These are phyloP conservation scores for Venturiaceae sp. DNA, from an alignment of 2,329 filamentous ascomycete species.

Conservation along the genomic window DNA sequence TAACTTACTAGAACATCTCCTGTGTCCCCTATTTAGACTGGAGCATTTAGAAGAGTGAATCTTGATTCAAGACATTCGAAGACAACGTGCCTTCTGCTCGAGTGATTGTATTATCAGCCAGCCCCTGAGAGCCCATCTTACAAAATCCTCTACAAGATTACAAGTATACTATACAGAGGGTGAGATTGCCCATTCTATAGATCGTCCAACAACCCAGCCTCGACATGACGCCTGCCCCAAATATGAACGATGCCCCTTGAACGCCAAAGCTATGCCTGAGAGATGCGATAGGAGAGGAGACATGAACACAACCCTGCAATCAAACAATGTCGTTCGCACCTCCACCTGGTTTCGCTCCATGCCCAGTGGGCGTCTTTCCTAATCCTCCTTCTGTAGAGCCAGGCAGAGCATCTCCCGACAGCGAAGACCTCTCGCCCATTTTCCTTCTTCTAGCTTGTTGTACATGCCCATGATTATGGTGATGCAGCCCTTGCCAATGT, in stretches of 20 bases:
- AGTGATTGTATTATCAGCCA: no score
- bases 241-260: neutral
- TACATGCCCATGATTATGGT: neutral
- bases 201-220: no score
- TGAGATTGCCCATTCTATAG: no score
- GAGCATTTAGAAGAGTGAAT: no score
- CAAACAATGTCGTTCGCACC: neutral
- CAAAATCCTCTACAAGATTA: no score
- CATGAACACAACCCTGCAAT: neutral
- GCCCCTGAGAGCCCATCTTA: no score
- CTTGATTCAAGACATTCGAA: no score
- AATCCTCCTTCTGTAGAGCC: neutral
- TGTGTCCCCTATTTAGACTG: no score
- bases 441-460: slow-evolving; percentile 1
- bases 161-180: no score
- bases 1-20: no score
- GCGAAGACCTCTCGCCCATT: neutral
- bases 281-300: neutral
- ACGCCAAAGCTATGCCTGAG: slow-evolving; percentile 1
- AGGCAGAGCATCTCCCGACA: neutral
- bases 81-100: no score
- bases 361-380: neutral
- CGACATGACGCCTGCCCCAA: neutral
- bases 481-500: neutral
- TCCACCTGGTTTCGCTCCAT: neutral